Evolutionary conservation across 257 asterid species (phyloP).

Genomic region (Primulina tabacum): DNA sequence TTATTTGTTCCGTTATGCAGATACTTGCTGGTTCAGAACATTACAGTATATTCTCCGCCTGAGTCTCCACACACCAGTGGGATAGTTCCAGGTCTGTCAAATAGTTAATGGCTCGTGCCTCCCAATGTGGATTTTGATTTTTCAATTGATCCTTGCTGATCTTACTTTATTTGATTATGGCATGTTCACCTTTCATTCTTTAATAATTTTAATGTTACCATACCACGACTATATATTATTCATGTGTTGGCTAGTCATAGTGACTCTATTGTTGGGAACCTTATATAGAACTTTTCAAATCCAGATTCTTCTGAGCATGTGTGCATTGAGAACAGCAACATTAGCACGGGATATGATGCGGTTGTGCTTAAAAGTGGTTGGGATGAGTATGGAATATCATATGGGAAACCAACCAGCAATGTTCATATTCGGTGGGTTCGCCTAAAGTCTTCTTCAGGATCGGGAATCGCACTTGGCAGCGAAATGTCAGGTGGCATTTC

Average conservation of each 20-base stretch:
- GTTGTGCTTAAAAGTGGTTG: conserved; percentile 89
- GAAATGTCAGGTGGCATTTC: conserved; percentile 99
- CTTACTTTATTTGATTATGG: background rate
- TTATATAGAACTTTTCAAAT: conserved; percentile 20
- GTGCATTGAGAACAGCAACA: conserved; percentile 88
- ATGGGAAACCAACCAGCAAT: conserved; percentile 52
- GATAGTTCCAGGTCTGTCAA: conserved; percentile 78
- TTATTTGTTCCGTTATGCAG: conserved; percentile 44
- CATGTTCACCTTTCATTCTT: background rate
- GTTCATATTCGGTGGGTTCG: conserved; percentile 57
- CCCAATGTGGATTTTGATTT: background rate
- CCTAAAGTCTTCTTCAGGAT: conserved; percentile 58
- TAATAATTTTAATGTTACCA: background rate
- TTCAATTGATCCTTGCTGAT: background rate
- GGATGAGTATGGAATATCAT: conserved; percentile 94
- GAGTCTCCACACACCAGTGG: conserved; percentile 84
- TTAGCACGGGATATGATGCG: conserved; percentile 77
- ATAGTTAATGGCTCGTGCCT: background rate
- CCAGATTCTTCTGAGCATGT: conserved; percentile 86
- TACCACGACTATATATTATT: background rate
- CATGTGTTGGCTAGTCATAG: background rate
- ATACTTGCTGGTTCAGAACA: conserved; percentile 81
- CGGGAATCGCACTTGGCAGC: conserved; percentile 81
- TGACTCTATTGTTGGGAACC: background rate
- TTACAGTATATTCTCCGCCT: conserved; percentile 68